Evolutionary conservation across 495 filamentous ascomycete genomes (phyloP).

Genomic region (Aspergillus heteromorphus): DNA sequence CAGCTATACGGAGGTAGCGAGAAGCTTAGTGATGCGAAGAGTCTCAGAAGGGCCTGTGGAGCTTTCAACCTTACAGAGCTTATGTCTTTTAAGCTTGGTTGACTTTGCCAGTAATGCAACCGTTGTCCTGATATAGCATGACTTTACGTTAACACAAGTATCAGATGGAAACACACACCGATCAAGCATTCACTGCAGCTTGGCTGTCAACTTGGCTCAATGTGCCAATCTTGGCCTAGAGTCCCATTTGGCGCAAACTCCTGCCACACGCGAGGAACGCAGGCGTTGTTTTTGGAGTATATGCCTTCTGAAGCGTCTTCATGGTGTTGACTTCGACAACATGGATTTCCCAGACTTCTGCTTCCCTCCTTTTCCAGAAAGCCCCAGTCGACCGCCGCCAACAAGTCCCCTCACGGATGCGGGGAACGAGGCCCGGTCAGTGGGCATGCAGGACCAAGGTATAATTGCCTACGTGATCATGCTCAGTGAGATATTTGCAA

Average conservation of each 20-base stretch:
- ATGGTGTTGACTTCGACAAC: slow-evolving; percentile 39
- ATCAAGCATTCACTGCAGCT: slow-evolving; percentile 42
- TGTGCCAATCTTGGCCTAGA: slow-evolving; percentile 38
- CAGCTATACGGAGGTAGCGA: slow-evolving; percentile 40
- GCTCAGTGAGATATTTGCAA: slow-evolving; percentile 41
- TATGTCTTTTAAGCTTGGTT: slow-evolving; percentile 42
- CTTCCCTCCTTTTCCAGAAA: slow-evolving; percentile 32
- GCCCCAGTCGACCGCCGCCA: slow-evolving; percentile 23
- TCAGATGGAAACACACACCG: slow-evolving; percentile 45
- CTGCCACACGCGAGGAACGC: slow-evolving; percentile 33
- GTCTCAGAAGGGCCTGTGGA: slow-evolving; percentile 42
- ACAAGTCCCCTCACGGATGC: slow-evolving; percentile 18
- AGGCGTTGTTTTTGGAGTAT: slow-evolving; percentile 47
- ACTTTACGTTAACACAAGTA: background rate
- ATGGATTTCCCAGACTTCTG: slow-evolving; percentile 31
- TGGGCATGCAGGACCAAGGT: slow-evolving; percentile 34
- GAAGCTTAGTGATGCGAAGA: slow-evolving; percentile 36
- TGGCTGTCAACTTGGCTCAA: slow-evolving; percentile 43
- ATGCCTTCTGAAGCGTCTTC: slow-evolving; percentile 41
- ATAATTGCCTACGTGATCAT: slow-evolving; percentile 45
- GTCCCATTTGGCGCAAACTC: slow-evolving; percentile 15
- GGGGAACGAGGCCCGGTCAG: slow-evolving; percentile 17
- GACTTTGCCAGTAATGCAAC: slow-evolving; percentile 39
- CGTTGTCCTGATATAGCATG: background rate
- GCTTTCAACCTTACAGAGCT: slow-evolving; percentile 42